Evolutionary conservation across 163 green algal genomes (phyloP).

Genomic region (Picocystis sp.): DNA sequence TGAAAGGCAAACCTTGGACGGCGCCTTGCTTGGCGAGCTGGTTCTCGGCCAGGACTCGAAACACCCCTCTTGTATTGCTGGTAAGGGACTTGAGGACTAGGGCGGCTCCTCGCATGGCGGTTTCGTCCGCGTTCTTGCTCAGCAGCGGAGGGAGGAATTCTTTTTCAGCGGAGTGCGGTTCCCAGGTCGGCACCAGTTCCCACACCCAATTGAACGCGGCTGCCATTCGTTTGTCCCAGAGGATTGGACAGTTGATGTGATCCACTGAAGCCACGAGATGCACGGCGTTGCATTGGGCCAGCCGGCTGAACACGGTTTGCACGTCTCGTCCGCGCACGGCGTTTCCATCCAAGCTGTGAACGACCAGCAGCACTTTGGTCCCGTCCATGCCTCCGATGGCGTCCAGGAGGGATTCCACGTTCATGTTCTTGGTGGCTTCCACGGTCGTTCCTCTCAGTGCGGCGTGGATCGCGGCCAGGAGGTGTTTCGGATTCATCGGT

Average conservation of each 20-base stretch:
- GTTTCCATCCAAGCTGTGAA: conserved; percentile 1
- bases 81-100: conserved; percentile 61
- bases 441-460: too few relatives aligned
- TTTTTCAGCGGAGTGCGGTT: background rate
- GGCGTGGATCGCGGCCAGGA: too few relatives aligned
- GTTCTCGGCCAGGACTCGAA: conserved; percentile 48
- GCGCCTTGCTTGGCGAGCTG: conserved; percentile 19
- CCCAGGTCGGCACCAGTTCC: conserved; percentile 1
- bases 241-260: conserved; percentile 60
- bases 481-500: too few relatives aligned
- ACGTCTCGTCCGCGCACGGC: conserved; percentile 10
- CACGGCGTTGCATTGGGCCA: conserved; percentile 44
- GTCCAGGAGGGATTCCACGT: too few relatives aligned
- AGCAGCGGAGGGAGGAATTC: background rate
- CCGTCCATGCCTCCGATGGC: too few relatives aligned
- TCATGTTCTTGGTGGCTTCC: too few relatives aligned
- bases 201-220: conserved; percentile 27
- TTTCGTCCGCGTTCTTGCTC: background rate
- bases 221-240: conserved; percentile 56
- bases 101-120: conserved; percentile 30
- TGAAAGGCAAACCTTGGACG: conserved; percentile 22
- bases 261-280: conserved; percentile 66
- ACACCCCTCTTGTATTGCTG: conserved; percentile 57
- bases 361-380: background rate
- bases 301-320: conserved; percentile 45